Base-by-base conservation (phyloP, 768 basidiomycete species). In the Tricholoma saponaceum region DNA sequence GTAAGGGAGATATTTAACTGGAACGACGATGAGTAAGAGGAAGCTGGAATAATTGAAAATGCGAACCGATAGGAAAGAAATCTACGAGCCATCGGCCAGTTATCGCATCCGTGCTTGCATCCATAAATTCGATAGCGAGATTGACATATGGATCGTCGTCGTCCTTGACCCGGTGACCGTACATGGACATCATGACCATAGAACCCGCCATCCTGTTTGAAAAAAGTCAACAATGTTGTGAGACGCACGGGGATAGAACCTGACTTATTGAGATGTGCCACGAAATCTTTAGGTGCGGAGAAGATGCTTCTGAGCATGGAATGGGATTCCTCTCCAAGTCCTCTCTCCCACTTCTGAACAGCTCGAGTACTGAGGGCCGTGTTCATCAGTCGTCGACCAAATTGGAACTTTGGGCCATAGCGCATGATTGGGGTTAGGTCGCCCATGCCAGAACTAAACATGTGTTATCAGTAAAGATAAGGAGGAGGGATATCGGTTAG, bases 151-250 rank as follows among this genome's bases (percentile, higher is more conserved):
- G 60, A 23, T 64, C 62, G 35, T 64, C 56, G 13, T 61, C 58
- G 7, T 52, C 41, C 2, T 47, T 46, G 2, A 64, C 62, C 16
- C 60, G 62, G 33, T 64, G 62, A 9, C 62, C 62, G 56, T 64
- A 64, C 62, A 63, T 63, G 13, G 62, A 64, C 58, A 64, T 59
- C 62, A 64, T 63, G 25, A 63, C 62, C 32, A 61, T 58, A 25
- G 60, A 59, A 5, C 62, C 60, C 12, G 60, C 62, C 62, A 59
- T 64, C 51, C 62, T 64, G 23, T 32, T 18, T 13, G 18, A 18
- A 49, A 18, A 49, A 41, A 13, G 8, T 25, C 39, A 25, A 25
- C 22, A n/a, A 13, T 43, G 20, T n/a, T 2, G 25, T 52, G 2
- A 46, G 20, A 22, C n/a, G n/a, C n/a, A n/a, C n/a, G n/a, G n/a